phyloP scores from a whole-genome alignment of 495 filamentous ascomycete species.

The Talaromyces stipitatus region DNA sequence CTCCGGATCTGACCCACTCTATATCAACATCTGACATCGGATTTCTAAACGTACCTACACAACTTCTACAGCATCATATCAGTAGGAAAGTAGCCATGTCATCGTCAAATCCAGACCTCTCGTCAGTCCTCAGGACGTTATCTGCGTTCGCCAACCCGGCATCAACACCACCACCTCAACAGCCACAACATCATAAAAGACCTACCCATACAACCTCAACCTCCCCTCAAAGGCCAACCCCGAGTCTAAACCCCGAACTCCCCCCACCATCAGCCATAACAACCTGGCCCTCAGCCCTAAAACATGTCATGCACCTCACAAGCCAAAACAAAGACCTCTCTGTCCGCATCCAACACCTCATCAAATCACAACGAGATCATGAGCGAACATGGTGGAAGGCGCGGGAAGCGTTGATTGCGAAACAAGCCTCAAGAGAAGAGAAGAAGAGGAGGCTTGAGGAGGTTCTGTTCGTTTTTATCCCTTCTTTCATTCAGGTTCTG shows the following conservation, averaged over 20 bases:
- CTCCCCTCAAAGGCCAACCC: not conserved
- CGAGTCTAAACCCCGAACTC: not conserved
- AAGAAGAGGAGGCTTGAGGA: conserved; percentile 47
- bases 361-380: conserved; percentile 55
- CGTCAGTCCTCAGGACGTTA: conserved; percentile 46
- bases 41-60: not conserved
- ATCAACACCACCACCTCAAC: not conserved
- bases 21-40: not conserved
- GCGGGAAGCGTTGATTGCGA: conserved; percentile 41
- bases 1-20: not conserved
- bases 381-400: conserved; percentile 58
- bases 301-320: conserved; percentile 53
- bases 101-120: conserved; percentile 34
- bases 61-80: not conserved
- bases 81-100: not conserved
- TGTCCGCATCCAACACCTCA: conserved; percentile 43
- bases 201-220: not conserved
- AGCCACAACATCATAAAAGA: conserved; percentile 1
- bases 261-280: conserved; percentile 48
- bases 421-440: conserved; percentile 40
- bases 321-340: conserved; percentile 35
- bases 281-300: conserved; percentile 55
- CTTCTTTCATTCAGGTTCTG: not conserved
- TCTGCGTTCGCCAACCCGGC: conserved; percentile 28
- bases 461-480: conserved; percentile 36